Conservation (phyloP, 1,284 basidiomycete genomes). For the Cutaneotrichosporon sp. region DNA sequence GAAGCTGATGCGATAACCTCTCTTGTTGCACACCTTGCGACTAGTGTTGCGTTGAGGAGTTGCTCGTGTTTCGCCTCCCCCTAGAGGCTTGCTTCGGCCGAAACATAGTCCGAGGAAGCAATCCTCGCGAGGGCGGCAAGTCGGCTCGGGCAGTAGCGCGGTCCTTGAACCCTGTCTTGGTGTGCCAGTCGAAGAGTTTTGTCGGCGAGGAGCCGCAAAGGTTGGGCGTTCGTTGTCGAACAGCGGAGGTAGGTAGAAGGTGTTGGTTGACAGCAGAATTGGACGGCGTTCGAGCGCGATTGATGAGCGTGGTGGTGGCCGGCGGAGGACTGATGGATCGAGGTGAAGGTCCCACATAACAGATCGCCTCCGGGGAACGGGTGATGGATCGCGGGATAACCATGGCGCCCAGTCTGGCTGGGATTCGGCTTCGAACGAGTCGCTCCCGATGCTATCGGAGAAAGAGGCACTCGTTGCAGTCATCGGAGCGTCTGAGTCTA, state of each 20-base stretch:
- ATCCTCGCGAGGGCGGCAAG: not conserved
- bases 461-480: not conserved
- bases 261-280: not conserved
- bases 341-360: not conserved
- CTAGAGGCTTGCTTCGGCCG: not conserved
- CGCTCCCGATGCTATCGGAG: not conserved
- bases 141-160: not conserved
- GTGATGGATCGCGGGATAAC: not conserved
- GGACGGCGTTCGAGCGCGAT: not conserved
- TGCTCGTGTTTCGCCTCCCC: too few relatives aligned
- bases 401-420: slow-evolving; percentile 1
- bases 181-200: not conserved
- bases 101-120: not conserved
- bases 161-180: not conserved
- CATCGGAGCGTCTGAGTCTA: not conserved
- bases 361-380: not conserved
- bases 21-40: not conserved
- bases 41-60: too few relatives aligned
- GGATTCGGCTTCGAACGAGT: not conserved
- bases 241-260: slow-evolving; percentile 12
- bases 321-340: not conserved
- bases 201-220: not conserved
- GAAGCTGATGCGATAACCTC: slow-evolving; percentile 1
- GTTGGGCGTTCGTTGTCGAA: not conserved
- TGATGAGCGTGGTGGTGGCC: not conserved